Percentiles rank a stretch among this genome's conserved stretches.
Evolutionary conservation across 2,329 filamentous ascomycete species (phyloP).

Genomic region (Nothopassalora personata): DNA sequence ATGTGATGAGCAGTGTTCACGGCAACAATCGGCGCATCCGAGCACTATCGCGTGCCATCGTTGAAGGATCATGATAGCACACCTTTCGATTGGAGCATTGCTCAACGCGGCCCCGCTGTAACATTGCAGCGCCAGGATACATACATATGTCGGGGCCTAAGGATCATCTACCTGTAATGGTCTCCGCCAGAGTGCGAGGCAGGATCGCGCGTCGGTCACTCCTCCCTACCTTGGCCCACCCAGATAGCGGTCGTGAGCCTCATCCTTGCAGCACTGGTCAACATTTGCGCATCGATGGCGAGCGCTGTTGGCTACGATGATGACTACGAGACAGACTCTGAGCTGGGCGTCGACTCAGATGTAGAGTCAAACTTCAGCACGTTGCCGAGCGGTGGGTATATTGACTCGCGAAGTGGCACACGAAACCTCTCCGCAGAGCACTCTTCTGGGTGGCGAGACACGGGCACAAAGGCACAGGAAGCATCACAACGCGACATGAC

Average conservation of each 20-base stretch:
- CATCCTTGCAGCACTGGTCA: not conserved
- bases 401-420: conserved; percentile 14
- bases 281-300: conserved; percentile 3
- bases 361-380: conserved; percentile 13
- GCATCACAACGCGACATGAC: conserved; percentile 6
- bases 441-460: conserved; percentile 5
- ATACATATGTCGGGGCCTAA: conserved; percentile 5
- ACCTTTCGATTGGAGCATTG: not conserved
- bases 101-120: conserved; percentile 3
- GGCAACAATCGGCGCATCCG: not conserved
- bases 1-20: too few relatives aligned
- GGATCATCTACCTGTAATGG: not conserved
- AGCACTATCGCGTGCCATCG: not conserved
- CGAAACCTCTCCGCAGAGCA: conserved; percentile 18
- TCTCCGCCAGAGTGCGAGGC: not conserved
- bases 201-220: not conserved
- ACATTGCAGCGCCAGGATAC: not conserved
- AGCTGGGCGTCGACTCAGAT: conserved; percentile 11
- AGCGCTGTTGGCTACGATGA: conserved; percentile 6
- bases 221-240: not conserved
- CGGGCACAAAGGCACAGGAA: conserved; percentile 20
- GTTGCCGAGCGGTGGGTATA: conserved; percentile 25
- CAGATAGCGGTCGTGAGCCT: not conserved
- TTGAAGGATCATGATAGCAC: not conserved
- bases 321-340: conserved; percentile 13